Percentiles rank a stretch among this genome's conserved stretches.
These are phyloP conservation scores for Vigna unguiculata DNA, from an alignment of 306 rosid species.

Conservation along the genomic window DNA sequence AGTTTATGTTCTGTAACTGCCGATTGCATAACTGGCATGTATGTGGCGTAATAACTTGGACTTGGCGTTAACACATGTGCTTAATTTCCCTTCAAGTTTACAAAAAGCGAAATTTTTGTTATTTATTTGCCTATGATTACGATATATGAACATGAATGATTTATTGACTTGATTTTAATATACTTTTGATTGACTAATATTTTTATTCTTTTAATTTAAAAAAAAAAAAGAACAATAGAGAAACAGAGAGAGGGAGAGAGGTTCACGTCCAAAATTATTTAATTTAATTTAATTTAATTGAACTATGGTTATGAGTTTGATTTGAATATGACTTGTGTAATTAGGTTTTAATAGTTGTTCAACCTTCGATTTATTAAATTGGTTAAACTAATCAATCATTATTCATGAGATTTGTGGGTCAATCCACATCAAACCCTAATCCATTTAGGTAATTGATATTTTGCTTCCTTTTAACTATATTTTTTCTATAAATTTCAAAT, in stretches of 20 bases:
- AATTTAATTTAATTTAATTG: not conserved
- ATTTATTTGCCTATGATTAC: not conserved
- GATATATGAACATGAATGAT: too few relatives aligned
- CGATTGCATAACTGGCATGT: constrained; percentile 22
- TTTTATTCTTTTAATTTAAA: not conserved
- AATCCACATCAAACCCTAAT: not conserved
- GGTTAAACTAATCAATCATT: not conserved
- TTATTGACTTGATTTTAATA: not conserved
- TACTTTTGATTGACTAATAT: not conserved
- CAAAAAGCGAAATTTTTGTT: not conserved
- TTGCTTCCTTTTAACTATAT: too few relatives aligned
- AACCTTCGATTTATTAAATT: not conserved
- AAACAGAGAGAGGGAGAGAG: not conserved
- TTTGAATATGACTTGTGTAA: not conserved
- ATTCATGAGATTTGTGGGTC: not conserved
- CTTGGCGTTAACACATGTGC: constrained; percentile 9
- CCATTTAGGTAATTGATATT: not conserved
- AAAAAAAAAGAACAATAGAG: not conserved
- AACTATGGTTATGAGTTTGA: not conserved
- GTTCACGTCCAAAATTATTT: not conserved
- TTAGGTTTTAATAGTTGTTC: not conserved
- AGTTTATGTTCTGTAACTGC: not conserved
- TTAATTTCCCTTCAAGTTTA: constrained; percentile 1
- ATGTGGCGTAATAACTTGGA: constrained; percentile 6
- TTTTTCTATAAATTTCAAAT: too few relatives aligned